Conservation (phyloP, 768 basidiomycete genomes). For the Leucosporidium scottii region DNA sequence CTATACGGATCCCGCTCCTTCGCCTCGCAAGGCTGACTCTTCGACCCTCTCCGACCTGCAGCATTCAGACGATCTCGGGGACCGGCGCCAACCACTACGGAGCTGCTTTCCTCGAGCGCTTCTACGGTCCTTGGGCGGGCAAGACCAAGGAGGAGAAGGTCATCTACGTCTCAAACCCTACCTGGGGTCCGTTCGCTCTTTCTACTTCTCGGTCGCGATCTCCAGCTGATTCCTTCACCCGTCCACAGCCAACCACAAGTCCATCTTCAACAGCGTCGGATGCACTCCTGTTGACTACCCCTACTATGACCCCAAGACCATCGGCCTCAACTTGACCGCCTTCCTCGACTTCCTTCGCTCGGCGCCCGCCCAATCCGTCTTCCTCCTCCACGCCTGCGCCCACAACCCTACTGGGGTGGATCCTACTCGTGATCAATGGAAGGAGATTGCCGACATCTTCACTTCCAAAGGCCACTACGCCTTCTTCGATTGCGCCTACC, state of each 20-base stretch:
- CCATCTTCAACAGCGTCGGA: slow-evolving; percentile 82
- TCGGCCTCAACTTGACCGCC: slow-evolving; percentile 86
- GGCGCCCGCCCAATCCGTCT: slow-evolving; percentile 70
- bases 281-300: slow-evolving; percentile 77
- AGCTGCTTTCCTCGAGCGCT: slow-evolving; percentile 79
- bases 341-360: slow-evolving; percentile 49
- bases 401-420: slow-evolving; percentile 96
- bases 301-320: slow-evolving; percentile 70
- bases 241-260: slow-evolving; percentile 54
- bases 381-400: slow-evolving; percentile 91
- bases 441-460: slow-evolving; percentile 74
- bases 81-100: slow-evolving; percentile 96
- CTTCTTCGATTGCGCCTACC: slow-evolving; percentile 91
- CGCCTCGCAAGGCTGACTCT: not conserved
- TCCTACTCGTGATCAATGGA: slow-evolving; percentile 89
- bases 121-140: slow-evolving; percentile 56
- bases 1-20: not conserved
- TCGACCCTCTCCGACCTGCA: slow-evolving; percentile 43
- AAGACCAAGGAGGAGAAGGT: slow-evolving; percentile 50
- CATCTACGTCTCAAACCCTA: slow-evolving; percentile 83
- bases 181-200: slow-evolving; percentile 66
- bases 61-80: slow-evolving; percentile 92
- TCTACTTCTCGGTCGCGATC: not conserved
- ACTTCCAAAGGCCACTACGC: slow-evolving; percentile 70
- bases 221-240: slow-evolving; percentile 27